Evolutionary conservation across 1,139 yeast genomes (phyloP), one percentile per base, ranked within the genome.

Genomic region (Suhomyces panamericanus): DNA sequence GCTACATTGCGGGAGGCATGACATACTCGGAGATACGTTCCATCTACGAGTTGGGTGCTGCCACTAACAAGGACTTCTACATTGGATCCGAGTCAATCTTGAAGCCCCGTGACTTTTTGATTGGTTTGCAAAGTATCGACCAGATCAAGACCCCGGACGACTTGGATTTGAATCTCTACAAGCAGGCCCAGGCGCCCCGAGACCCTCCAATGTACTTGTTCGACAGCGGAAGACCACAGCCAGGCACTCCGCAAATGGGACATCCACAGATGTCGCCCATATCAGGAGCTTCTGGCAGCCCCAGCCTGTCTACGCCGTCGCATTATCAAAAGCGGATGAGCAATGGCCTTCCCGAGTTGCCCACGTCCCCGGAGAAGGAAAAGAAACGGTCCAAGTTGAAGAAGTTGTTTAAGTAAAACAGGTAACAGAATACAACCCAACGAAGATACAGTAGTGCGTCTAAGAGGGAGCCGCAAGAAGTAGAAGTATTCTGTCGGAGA

Each of bases 1-100:
- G 90, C 49, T 93, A 83, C 59, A 79, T 90, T 32, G 87, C 95
- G 1, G 99, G 99, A 17, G 99, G 99, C 10, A 68, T 87, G 33
- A 89, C 98, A 0, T 81, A 85, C 52, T 79, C 91, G 3, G 99
- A 95, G 62, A 69, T 87, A 35, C 77, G 95, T 47, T 77, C 89
- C 6, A 83, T 85, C 12, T 85, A 88, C 55, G 95, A 88, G 54
- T 73, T 90, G 39, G 78, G 89, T 6, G 64, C 70, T 15, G 66
- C 77, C 38, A 73, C 80, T 48, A 80, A 85, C 54, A 84, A 82
- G 59, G 96, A 89, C 52, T 78, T 93, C 27, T 81, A 85, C 49
- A 71, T 93, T 48, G 99, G 99, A 0, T 85, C 95, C 6, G 96
- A 87, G 58, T 82, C 85, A 41, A 67, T 90, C 4, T 65, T 87